Evolutionary conservation across 2,329 filamentous ascomycete genomes (phyloP), one percentile per base, ranked within the genome.

Genomic region (Clonostachys rosea): DNA sequence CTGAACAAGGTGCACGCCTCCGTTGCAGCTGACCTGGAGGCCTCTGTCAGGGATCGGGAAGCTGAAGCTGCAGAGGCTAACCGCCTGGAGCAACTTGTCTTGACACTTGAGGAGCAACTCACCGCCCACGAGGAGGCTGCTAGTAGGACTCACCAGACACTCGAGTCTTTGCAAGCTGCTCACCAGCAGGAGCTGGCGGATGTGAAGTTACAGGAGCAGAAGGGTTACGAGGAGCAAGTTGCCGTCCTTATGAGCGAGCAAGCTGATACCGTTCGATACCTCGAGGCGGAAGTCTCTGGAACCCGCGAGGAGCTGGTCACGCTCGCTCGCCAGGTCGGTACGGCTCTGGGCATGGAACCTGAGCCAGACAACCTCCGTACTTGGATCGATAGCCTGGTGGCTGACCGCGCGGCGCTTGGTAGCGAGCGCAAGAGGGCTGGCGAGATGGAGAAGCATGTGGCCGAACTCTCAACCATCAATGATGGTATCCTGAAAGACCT

Each of bases 1-100:
- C 9, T 96, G 14, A 89, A 96, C 64, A 69, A 84, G 53, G 80
- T 85, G 6, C 86, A 95, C 60, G 65, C 77, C 34, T 75, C 78
- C 20, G 79, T 86, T 45, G 80, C 83, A 57, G 68, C 77, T 42
- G 79, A 92, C 56, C 75, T 95, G 11, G 24, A 30, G 9, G 24
- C 24, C 24, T 30, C 24, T 30, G 24, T 30, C 24, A 30, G 24
- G 24, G 81, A 89, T 37, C 78, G 86, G 46, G 78, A 85, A 41
- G 74, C 76, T 9, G 76, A 80, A 45, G 75, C 80, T 1, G 81
- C 83, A 46, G 79, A 83, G 18, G 64, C 77, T 17, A 75, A 82
- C 45, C 65, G 69, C 1, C 65, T 69, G 11, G 59, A 61, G 16
- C 72, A 78, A 54, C 66, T 71, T 52, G 61, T 73, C 33, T 67